These are phyloP conservation scores for Boletus rex-veris DNA, from an alignment of 768 basidiomycete genomes.

Conservation along the genomic window DNA sequence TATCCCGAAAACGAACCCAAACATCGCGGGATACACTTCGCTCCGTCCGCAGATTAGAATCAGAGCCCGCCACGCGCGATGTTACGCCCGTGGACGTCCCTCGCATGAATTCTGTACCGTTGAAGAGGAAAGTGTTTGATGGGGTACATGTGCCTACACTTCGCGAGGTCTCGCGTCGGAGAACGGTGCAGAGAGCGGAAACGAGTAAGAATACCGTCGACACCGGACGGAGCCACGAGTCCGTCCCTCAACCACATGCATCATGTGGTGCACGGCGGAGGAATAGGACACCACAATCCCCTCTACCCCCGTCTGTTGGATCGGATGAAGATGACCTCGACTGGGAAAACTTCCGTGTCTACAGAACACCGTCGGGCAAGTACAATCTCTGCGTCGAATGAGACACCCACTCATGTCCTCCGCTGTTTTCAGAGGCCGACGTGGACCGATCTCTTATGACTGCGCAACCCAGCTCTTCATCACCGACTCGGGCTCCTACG, in stretches of 20 bases:
- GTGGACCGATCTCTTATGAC: slow-evolving; percentile 21
- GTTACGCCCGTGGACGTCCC: slow-evolving; percentile 17
- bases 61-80: slow-evolving; percentile 29
- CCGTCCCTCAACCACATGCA: not conserved
- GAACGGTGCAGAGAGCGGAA: not conserved
- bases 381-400: not conserved
- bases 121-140: slow-evolving; percentile 25
- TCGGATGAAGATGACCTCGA: slow-evolving; percentile 27
- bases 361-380: slow-evolving; percentile 22
- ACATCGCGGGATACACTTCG: slow-evolving; percentile 10
- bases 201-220: not conserved
- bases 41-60: slow-evolving; percentile 18
- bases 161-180: slow-evolving; percentile 13
- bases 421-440: slow-evolving; percentile 15
- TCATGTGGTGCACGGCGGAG: not conserved
- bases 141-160: slow-evolving; percentile 29
- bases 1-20: slow-evolving; percentile 23
- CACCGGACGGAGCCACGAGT: not conserved
- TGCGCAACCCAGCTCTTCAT: slow-evolving; percentile 9
- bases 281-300: not conserved
- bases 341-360: slow-evolving; percentile 29
- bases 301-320: not conserved
- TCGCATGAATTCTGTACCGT: slow-evolving; percentile 25
- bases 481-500: not conserved
- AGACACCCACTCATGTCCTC: not conserved